Evolutionary conservation across 441 rosid species (phyloP), one percentile per base, ranked within the genome.

Genomic region (Croton setiger): DNA sequence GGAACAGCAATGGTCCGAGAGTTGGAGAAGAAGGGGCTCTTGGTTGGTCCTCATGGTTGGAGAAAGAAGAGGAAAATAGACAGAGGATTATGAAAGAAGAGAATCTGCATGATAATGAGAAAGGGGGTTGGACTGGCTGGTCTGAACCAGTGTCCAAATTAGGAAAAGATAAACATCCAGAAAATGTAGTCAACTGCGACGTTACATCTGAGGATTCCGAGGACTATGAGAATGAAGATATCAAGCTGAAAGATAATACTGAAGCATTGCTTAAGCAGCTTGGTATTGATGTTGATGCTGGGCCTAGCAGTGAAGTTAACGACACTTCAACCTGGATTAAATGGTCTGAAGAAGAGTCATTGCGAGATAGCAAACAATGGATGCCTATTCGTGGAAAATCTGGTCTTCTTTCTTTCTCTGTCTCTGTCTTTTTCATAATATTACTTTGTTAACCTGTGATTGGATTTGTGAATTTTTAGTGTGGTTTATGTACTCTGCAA

Each of bases 41-140:
- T 68, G 90, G 98, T 76, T 94, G 97, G 99, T 82, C 91, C 4
- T 23, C 69, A 27, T 94, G 99, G 99, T 75, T 94, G 79, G 97
- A 87, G 78, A 94, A 88, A 76, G 99, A 94, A 85, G 99, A 92
- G 75, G 94, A 92, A 75, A 81, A 83, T 65, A 87, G 98, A 81
- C 94, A 87, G 78, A 82, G 79, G 74, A 77, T 73, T 60, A 73
- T 86, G 63, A 85, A 79, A 77, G 94, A 90, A 78, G 91, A 94
- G 80, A 61, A 68, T 67, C 67, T 73, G 20, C 84, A 71, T 67
- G 84, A 84, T 53, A 78, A 80, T 63, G 91, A 87, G 10, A 77
- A 72, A 74, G 97, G 99, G 69, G 96, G 99, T 78, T 92, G 99
- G 99, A 92, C 93, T 63, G 97, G 98, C 68, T 94, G 99, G 99